These are phyloP conservation scores for Fusarium coicis DNA, from an alignment of 2,329 filamentous ascomycete genomes.

Conservation along the genomic window DNA sequence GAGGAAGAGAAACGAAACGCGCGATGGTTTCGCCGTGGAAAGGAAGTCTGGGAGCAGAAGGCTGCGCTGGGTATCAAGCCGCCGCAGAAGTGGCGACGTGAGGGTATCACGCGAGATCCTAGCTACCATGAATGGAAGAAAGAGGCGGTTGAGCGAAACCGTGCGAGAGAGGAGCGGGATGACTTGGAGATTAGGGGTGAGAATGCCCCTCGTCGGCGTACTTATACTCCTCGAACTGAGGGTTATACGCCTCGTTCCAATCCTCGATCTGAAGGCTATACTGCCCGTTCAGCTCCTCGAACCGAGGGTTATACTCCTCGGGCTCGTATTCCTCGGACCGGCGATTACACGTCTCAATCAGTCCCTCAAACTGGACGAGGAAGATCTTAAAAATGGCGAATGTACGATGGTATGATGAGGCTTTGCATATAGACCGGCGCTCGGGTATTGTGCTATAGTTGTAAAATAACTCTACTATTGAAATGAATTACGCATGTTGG, in stretches of 20 bases:
- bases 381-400: conserved; percentile 10
- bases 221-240: not conserved
- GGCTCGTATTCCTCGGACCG: not conserved
- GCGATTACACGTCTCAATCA: not conserved
- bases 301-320: not conserved
- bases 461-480: conserved; percentile 34
- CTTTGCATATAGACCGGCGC: conserved; percentile 30
- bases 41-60: conserved; percentile 68
- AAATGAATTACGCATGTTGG: conserved; percentile 16
- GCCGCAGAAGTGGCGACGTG: conserved; percentile 67
- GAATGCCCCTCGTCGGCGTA: not conserved
- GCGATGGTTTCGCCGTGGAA: conserved; percentile 71
- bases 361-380: not conserved
- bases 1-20: conserved; percentile 68
- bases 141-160: conserved; percentile 42
- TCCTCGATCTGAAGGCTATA: not conserved
- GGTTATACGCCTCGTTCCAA: not conserved
- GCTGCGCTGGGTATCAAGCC: conserved; percentile 71
- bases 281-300: not conserved
- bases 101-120: conserved; percentile 61
- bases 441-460: conserved; percentile 33
- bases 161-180: conserved; percentile 47
- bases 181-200: conserved; percentile 33
- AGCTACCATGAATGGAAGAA: conserved; percentile 53
- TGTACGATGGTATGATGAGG: conserved; percentile 21